A percentile compares a stretch with the other conserved stretches of the same genome.
Evolutionary conservation across 768 basidiomycete species (phyloP).

Genomic region (Podaxis pistillaris): DNA sequence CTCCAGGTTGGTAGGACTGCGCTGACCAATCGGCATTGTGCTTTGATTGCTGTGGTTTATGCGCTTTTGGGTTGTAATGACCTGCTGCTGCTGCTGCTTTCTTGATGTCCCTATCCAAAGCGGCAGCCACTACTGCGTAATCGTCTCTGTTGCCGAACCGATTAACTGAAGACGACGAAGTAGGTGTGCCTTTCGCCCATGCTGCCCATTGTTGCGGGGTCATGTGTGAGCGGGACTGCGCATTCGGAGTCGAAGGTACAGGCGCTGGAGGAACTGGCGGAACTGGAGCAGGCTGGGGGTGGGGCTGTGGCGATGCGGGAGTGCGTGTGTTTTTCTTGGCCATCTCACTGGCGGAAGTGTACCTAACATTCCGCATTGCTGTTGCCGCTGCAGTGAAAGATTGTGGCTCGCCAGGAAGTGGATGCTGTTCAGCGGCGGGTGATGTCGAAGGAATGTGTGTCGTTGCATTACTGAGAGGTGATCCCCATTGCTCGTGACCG

Average conservation of each 20-base stretch:
- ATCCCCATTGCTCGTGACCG: constrained; percentile 20
- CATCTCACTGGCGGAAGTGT: constrained; percentile 25
- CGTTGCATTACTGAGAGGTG: constrained; percentile 18
- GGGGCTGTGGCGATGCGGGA: constrained; percentile 17
- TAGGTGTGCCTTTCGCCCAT: constrained; percentile 11
- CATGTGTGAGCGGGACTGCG: not conserved
- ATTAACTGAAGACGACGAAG: not conserved
- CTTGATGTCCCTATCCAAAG: constrained; percentile 3
- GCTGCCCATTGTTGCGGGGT: constrained; percentile 20
- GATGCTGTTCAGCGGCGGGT: not conserved
- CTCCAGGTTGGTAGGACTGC: not conserved
- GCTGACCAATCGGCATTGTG: not conserved
- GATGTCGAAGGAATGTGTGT: not conserved
- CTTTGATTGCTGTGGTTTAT: not conserved
- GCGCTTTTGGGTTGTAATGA: not conserved
- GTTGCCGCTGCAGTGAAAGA: constrained; percentile 25
- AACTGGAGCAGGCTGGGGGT: constrained; percentile 18
- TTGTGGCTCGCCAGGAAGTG: constrained; percentile 4
- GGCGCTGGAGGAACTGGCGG: constrained; percentile 7
- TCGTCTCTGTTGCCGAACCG: constrained; percentile 11
- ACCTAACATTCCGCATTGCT: constrained; percentile 19
- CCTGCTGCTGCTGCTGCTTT: constrained; percentile 5
- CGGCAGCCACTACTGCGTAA: constrained; percentile 9
- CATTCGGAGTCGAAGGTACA: not conserved
- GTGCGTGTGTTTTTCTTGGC: constrained; percentile 20